These are phyloP conservation scores for Alloascoidea hylecoeti DNA, from an alignment of 805 yeast genomes.

Conservation along the genomic window DNA sequence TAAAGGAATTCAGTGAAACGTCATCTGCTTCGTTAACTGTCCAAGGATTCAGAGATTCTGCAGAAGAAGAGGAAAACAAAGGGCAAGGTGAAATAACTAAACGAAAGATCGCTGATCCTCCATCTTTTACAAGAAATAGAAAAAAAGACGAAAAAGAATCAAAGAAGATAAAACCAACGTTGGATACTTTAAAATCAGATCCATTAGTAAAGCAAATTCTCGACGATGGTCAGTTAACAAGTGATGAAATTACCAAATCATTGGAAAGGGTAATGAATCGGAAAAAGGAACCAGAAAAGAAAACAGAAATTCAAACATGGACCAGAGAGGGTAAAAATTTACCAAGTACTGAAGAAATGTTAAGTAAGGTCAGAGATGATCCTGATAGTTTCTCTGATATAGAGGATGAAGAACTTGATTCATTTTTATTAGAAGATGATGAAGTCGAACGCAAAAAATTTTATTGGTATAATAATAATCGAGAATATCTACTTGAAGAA, in stretches of 20 bases:
- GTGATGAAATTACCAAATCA: constrained; percentile 9
- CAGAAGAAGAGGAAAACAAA: constrained; percentile 8
- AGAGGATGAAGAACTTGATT: constrained; percentile 69
- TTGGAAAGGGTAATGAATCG: constrained; percentile 17
- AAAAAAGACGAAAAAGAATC: constrained; percentile 26
- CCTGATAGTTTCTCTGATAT: constrained; percentile 57
- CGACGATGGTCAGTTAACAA: constrained; percentile 7
- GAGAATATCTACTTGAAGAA: constrained; percentile 73
- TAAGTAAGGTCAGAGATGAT: constrained; percentile 40
- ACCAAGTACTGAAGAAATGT: constrained; percentile 3
- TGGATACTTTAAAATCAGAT: constrained; percentile 1
- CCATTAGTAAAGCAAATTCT: background rate
- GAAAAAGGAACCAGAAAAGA: constrained; percentile 8
- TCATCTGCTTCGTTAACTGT: constrained; percentile 63
- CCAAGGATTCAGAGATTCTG: constrained; percentile 46
- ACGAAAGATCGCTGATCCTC: constrained; percentile 75
- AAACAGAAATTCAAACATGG: constrained; percentile 4
- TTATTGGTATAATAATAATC: constrained; percentile 83
- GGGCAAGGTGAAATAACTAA: constrained; percentile 6
- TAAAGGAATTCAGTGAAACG: constrained; percentile 77
- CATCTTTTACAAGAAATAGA: constrained; percentile 60
- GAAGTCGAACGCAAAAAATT: constrained; percentile 66
- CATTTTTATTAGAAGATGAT: constrained; percentile 45
- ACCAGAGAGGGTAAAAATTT: constrained; percentile 2
- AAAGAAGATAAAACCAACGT: constrained; percentile 11